phyloP scores from a whole-genome alignment of 2,329 filamentous ascomycete species.

The Cytospora schulzeri region DNA sequence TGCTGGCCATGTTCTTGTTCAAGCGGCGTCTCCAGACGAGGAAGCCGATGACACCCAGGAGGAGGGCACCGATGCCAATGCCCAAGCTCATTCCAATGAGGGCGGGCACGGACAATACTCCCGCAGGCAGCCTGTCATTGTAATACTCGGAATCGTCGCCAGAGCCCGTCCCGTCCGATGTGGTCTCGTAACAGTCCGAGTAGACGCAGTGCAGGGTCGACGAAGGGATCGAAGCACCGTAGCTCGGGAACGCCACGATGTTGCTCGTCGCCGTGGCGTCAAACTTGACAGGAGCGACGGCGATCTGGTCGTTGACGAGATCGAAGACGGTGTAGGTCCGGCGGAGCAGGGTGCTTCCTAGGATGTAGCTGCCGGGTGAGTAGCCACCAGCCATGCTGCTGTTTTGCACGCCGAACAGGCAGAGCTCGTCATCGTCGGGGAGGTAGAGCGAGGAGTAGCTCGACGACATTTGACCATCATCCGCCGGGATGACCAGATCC shows the following conservation, averaged over 20 bases:
- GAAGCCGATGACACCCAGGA: conserved; percentile 13
- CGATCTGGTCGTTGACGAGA: conserved; percentile 37
- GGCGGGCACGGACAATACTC: conserved; percentile 19
- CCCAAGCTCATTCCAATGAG: conserved; percentile 21
- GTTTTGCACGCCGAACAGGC: conserved; percentile 39
- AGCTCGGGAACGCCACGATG: conserved; percentile 34
- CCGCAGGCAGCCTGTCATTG: not conserved
- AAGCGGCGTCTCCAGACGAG: conserved; percentile 21
- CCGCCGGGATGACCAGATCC: conserved; percentile 35
- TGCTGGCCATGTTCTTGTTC: conserved; percentile 15
- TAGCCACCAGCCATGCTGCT: conserved; percentile 8
- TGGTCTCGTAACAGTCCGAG: conserved; percentile 9
- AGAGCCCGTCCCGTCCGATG: not conserved
- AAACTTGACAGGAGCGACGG: conserved; percentile 36
- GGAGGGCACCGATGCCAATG: conserved; percentile 12
- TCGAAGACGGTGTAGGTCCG: conserved; percentile 40
- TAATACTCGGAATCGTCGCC: not conserved
- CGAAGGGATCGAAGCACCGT: conserved; percentile 33
- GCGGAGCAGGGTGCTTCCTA: conserved; percentile 35
- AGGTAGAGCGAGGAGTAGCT: not conserved
- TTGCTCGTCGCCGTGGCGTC: conserved; percentile 27
- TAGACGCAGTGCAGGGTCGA: conserved; percentile 31
- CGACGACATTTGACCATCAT: conserved; percentile 4
- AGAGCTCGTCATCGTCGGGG: conserved; percentile 22
- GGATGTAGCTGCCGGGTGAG: conserved; percentile 20